phyloP scores from a whole-genome alignment of 371 early-diverging fungal species.

The Mortierella sp. region DNA sequence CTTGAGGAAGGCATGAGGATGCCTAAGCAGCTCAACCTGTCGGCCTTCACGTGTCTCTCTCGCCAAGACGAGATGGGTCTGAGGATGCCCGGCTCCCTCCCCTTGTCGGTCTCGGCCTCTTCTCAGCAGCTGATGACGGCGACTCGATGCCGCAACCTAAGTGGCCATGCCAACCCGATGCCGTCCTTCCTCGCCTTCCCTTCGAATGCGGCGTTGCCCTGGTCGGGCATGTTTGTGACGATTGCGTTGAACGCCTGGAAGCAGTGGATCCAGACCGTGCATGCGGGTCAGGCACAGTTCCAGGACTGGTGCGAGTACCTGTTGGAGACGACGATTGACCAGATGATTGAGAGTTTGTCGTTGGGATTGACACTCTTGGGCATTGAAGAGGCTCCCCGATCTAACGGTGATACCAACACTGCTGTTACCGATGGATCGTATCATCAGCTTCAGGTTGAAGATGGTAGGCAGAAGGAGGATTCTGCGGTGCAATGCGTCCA shows the following conservation, averaged over 20 bases:
- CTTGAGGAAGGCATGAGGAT: conserved; percentile 29
- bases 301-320: conserved; percentile 52
- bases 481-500: not conserved
- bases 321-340: conserved; percentile 38
- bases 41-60: conserved; percentile 30
- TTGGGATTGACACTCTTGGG: conserved; percentile 30
- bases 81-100: conserved; percentile 35
- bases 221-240: conserved; percentile 27
- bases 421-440: not conserved
- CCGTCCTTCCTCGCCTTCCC: conserved; percentile 23
- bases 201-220: not conserved
- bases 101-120: not conserved
- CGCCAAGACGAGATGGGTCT: not conserved
- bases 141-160: not conserved
- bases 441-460: not conserved
- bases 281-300: conserved; percentile 48
- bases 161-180: conserved; percentile 8
- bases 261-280: conserved; percentile 45
- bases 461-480: not conserved
- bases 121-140: not conserved
- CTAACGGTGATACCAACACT: not conserved
- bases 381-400: conserved; percentile 9
- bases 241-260: conserved; percentile 47
- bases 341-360: conserved; percentile 34
- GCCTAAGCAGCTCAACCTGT: conserved; percentile 27